Base-by-base conservation (phyloP, 2,329 filamentous ascomycete genomes). In the Daldinia sp. region DNA sequence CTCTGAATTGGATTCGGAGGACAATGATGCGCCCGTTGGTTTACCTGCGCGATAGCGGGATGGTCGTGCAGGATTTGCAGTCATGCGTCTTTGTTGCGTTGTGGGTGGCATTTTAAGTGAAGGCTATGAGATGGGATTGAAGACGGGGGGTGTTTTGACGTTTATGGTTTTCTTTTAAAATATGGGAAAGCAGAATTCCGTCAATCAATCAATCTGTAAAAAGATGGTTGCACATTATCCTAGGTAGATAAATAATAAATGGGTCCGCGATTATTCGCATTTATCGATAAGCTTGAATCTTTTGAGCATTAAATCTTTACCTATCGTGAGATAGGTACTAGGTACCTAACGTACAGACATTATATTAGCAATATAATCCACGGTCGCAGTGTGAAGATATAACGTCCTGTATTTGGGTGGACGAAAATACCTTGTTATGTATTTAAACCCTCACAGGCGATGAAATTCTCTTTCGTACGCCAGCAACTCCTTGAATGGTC, bases 1-100 rank as follows among this genome's bases (percentile, higher is more conserved):
- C 68, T 74, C 75, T 43, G 77, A 78, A 48, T 85, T 83, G 4
- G 80, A 82, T 62, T 85, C 82, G 35, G 84, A 86, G 39, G 72
- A 73, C 17, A 82, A 84, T 10, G 81, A 79, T 63, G 81, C 83
- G 6, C 81, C 85, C 2, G 83, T 80, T 13, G 89, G 82, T 77
- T 97, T 98, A 68, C 95, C 94, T 13, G 94, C 90, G 61, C 93
- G 89, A 73, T 97, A 91, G 59, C 95, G 91, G 69, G 89, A 87
- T 21, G 93, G 91, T 75, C 88, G 89, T 61, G 90, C 80, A 3
- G 92, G 93, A 74, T 97, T 97, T 66, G 94, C 93, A 66, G 94
- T 98, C 92, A 98, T 97, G 73, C 92, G 91, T 76, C 92, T 93
- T 10, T 89, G 87, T 64, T 91, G 89, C 84, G 86, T 87, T 30